Base-by-base conservation (phyloP, 73 alveolate genomes). In the Tetrahymena elliotti region DNA sequence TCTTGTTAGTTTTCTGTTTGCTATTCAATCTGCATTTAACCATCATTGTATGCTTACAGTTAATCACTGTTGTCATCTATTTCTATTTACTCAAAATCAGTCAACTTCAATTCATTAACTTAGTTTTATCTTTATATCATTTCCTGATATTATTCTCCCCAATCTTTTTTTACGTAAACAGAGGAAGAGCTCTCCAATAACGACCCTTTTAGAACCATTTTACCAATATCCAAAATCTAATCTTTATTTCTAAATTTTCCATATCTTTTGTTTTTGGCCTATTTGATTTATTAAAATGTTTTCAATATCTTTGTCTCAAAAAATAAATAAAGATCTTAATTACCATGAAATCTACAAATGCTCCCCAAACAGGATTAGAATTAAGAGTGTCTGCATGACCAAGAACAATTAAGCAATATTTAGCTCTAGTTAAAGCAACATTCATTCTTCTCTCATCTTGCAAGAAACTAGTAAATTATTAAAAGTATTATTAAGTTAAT, bases 341-440 rank as follows among this genome's bases (percentile, higher is more conserved):
- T 68, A 68, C 88, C 88, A 68, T 68, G n/a, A 68, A 68, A 68
- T 68, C 88, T 9, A 68, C 88, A 68, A 68, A 68, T 22, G 88
- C 38, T 68, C 93, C 82, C 96, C 96, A 94, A 35, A 54, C 31
- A 10, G 84, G 84, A 34, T 95, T 95, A 36, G 92, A 94, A 27
- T 93, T 35, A 47, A 97, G 96, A 24, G 98, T 96, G 68, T 97
- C 96, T 22, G 96, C 93, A 95, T 97, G 97, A 53, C 98, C 98
- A 84, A 97, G 83, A 82, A 97, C 94, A 83, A 97, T 93, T 15
- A 97, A 37, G 27, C 98, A 98, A 84, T 94, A 54, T 94, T 94
- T 97, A 24, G 98, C 99, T 97, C 99, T 97, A 16, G 99, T 97
- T 83, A 97, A 95, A 52, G 99, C 97, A 31, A 97, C 99, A 96